These are phyloP conservation scores for Pseudopithomyces chartarum DNA, from an alignment of 2,329 filamentous ascomycete genomes.

Conservation along the genomic window DNA sequence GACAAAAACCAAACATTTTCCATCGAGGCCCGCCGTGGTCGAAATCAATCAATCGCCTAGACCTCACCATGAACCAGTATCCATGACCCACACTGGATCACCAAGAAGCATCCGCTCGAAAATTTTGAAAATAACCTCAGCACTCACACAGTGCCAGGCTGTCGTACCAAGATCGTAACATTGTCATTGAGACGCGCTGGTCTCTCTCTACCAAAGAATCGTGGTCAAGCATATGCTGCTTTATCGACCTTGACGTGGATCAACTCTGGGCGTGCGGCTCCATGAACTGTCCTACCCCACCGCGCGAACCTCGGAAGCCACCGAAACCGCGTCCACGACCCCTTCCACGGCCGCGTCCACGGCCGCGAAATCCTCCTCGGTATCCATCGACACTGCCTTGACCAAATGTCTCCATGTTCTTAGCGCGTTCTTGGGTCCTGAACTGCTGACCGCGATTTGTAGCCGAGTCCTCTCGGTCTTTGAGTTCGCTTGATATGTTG, in stretches of 20 bases:
- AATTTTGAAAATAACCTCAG: no score
- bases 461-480: constrained; percentile 78
- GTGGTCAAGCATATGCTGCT: not conserved
- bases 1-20: not conserved
- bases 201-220: not conserved
- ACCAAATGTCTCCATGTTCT: constrained; percentile 97
- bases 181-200: not conserved
- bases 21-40: not conserved
- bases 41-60: not conserved
- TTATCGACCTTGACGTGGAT: not conserved
- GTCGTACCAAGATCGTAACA: no score
- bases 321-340: constrained; percentile 56
- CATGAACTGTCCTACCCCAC: constrained; percentile 27
- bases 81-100: no score
- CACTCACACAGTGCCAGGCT: no score
- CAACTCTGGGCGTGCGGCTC: constrained; percentile 25
- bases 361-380: constrained; percentile 76
- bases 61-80: no score
- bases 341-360: constrained; percentile 76
- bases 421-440: constrained; percentile 89
- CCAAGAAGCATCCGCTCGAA: no score
- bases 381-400: constrained; percentile 91
- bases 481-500: constrained; percentile 94
- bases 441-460: constrained; percentile 77
- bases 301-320: constrained; percentile 44